These are phyloP conservation scores for Ogataea saltuana DNA, from an alignment of 805 yeast species.

Conservation along the genomic window DNA sequence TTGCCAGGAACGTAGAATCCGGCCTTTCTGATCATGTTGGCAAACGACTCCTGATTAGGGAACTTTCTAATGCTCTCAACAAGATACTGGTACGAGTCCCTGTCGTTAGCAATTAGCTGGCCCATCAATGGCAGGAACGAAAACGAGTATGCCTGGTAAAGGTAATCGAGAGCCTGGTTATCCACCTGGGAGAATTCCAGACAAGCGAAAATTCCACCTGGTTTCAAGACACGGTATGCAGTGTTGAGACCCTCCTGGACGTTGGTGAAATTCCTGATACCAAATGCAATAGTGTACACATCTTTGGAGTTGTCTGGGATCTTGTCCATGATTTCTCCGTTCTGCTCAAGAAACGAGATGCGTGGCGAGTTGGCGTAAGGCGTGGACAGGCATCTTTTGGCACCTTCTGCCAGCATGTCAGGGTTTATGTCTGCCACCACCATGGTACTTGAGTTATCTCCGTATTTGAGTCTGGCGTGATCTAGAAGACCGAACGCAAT, in stretches of 20 bases:
- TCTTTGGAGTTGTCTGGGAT: conserved; percentile 89
- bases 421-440: conserved; percentile 93
- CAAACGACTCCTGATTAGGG: conserved; percentile 90
- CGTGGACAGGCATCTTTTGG: conserved; percentile 60
- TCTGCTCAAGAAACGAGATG: conserved; percentile 81
- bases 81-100: conserved; percentile 93
- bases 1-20: conserved; percentile 89
- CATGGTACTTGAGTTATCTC: conserved; percentile 77
- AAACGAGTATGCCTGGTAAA: conserved; percentile 87
- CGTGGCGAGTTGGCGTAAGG: conserved; percentile 69
- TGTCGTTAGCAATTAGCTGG: conserved; percentile 90
- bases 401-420: conserved; percentile 94
- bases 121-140: conserved; percentile 91
- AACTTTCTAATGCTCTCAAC: conserved; percentile 92
- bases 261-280: conserved; percentile 94
- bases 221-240: conserved; percentile 94
- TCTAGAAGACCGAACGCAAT: conserved; percentile 94
- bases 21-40: conserved; percentile 88
- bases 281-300: conserved; percentile 94
- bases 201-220: conserved; percentile 98
- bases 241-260: conserved; percentile 91
- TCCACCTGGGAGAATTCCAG: conserved; percentile 92
- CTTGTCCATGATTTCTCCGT: conserved; percentile 85
- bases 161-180: conserved; percentile 68
- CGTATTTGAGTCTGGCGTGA: conserved; percentile 78